phyloP scores from a whole-genome alignment of 768 basidiomycete species.

The Kwoniella sp. region DNA sequence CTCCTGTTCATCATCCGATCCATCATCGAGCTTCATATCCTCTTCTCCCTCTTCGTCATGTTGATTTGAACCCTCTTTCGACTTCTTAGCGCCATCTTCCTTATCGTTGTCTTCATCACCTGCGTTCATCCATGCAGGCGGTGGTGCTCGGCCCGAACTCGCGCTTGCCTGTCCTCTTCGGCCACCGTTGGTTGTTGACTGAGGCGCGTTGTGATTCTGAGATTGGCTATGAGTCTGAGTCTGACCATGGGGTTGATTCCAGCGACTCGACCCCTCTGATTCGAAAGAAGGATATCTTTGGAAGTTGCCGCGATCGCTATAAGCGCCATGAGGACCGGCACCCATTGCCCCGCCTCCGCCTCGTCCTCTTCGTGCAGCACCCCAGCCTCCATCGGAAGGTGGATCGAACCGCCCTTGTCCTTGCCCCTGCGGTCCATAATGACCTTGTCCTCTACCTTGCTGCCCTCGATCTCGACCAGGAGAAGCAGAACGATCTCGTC shows the following conservation, averaged over 20 bases:
- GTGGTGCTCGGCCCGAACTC: constrained; percentile 17
- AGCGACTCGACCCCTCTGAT: no score
- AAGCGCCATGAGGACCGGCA: background rate
- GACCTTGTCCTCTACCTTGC: background rate
- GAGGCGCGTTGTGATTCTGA: background rate
- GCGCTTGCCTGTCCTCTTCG: background rate
- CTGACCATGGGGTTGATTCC: background rate
- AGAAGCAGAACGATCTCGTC: background rate
- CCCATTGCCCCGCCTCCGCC: background rate
- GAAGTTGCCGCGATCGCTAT: no score
- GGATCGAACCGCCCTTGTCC: background rate
- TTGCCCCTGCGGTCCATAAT: background rate
- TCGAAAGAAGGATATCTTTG: no score
- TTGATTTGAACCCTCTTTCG: no score
- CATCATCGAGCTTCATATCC: constrained; percentile 38
- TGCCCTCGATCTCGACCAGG: background rate
- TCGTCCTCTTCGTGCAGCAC: background rate
- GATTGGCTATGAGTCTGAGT: background rate
- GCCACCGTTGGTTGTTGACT: background rate
- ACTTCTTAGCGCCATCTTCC: no score
- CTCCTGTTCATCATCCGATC: constrained; percentile 26
- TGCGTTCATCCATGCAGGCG: constrained; percentile 24
- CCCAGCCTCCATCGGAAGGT: background rate
- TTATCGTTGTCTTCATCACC: background rate
- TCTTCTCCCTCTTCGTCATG: constrained; percentile 36